A percentile compares a stretch with the other conserved stretches of the same genome.
These are phyloP conservation scores for Chlorella variabilis DNA, from an alignment of 163 green algal species.

Conservation along the genomic window DNA sequence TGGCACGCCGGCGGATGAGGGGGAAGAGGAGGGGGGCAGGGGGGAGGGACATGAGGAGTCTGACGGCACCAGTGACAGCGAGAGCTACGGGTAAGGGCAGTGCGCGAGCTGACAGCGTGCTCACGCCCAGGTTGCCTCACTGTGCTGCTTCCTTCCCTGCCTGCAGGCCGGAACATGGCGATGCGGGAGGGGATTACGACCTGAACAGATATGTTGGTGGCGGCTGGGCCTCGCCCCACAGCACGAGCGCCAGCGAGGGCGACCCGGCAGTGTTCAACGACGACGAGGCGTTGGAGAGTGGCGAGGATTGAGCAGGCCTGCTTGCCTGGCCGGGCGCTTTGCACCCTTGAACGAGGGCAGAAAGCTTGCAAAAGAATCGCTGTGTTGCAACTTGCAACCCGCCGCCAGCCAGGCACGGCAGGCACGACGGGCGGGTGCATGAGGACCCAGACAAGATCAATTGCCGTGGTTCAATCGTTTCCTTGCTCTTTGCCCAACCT, in stretches of 20 bases:
- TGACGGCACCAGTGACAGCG: background rate
- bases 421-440: no score
- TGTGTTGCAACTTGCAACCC: no score
- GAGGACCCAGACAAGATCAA: no score
- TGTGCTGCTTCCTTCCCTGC: background rate
- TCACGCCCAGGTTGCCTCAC: background rate
- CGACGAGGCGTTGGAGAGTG: no score
- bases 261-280: background rate
- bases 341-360: no score
- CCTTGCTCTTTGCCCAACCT: no score
- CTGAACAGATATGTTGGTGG: background rate
- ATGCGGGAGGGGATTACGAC: conserved; percentile 2
- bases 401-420: no score
- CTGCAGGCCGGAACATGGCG: background rate
- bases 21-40: background rate
- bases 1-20: background rate
- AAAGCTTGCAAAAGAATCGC: no score
- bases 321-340: no score
- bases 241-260: background rate
- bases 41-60: background rate
- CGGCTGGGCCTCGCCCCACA: background rate
- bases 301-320: no score
- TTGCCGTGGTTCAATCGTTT: no score
- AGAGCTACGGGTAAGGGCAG: background rate
- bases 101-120: background rate